These are phyloP conservation scores for Cryptomeria japonica DNA, from an alignment of 75 land plant species.

Conservation along the genomic window DNA sequence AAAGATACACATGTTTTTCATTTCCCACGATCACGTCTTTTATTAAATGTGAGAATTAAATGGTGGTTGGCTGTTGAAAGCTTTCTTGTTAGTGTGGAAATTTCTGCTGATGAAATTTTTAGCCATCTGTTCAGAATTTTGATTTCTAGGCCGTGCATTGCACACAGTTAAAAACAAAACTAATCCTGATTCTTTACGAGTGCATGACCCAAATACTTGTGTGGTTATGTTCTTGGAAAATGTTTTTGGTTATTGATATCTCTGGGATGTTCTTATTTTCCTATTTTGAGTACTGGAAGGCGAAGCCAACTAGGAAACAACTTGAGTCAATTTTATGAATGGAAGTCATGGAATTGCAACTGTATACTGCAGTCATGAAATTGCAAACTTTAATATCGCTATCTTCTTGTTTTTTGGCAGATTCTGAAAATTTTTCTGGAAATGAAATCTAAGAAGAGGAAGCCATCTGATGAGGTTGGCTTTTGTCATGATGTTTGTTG, in stretches of 20 bases:
- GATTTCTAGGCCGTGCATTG: background rate
- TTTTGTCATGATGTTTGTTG: background rate
- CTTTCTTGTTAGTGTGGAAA: background rate
- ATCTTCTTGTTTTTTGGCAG: slow-evolving; percentile 11
- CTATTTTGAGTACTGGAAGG: background rate
- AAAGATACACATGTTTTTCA: background rate
- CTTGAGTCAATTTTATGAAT: background rate
- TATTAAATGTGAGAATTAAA: background rate
- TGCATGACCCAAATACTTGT: background rate
- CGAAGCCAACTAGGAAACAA: no score
- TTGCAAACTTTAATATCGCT: background rate
- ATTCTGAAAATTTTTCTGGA: slow-evolving; percentile 27
- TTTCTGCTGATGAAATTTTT: background rate
- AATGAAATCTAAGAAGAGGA: slow-evolving; percentile 33
- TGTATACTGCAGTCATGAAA: background rate
- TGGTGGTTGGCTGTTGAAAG: background rate
- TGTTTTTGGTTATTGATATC: background rate
- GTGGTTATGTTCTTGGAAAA: background rate
- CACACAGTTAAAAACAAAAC: background rate
- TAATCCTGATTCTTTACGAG: background rate
- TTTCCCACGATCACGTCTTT: background rate
- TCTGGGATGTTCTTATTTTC: no score
- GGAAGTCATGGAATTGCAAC: background rate
- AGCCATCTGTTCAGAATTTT: background rate
- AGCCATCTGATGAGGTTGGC: slow-evolving; percentile 38